Base-by-base conservation (phyloP, 2,329 filamentous ascomycete genomes). In the Dryadomyces quercus-mongolicae region DNA sequence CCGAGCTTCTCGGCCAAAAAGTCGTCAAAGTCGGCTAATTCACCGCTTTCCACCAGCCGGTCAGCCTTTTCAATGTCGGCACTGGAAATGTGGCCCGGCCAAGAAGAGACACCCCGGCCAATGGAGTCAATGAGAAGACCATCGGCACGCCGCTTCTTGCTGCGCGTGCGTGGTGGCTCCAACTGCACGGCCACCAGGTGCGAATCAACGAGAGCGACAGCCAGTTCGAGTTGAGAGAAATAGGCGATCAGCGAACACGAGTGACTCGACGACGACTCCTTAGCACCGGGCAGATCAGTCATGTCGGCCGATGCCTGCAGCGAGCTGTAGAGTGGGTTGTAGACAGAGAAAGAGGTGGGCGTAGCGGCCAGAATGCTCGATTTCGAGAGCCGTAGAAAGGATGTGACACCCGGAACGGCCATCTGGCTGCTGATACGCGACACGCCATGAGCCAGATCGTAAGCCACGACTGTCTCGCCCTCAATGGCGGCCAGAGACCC, bases 71-170 rank as follows among this genome's bases (percentile, higher is more conserved):
- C 64, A 10, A 74, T 67, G 49, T 77, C 75, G 2, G 64, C 71
- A 69, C 5, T 69, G 62, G 60, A 76, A 69, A 56, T 80, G 80
- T 16, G 68, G 36, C 10, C 36, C 36, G 36, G 10, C 36, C 36
- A 4, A 16, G 36, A 40, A 12, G 40, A 62, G 5, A 78, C 70
- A 2, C 84, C 85, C 56, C 83, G 83, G 1, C 85, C 84, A 53
- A 91, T 80, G 0, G 86, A 85, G 63, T 91, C 85, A 38, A 87
- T 84, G 25, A 91, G 70, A 8, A 87, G 71, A 9, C 84, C 83
- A 52, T 80, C 76, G 1, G 72, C 70, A 43, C 76, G 76, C 42
- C 77, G 72, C 66, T 79, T 77, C 58, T 73, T 77, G 56, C 73
- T 72, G n/a, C 77, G 72, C 48, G 68, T 70, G 61, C 75, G 75